Conservation (phyloP, 129 eudicot species). For the Centella asiatica region DNA sequence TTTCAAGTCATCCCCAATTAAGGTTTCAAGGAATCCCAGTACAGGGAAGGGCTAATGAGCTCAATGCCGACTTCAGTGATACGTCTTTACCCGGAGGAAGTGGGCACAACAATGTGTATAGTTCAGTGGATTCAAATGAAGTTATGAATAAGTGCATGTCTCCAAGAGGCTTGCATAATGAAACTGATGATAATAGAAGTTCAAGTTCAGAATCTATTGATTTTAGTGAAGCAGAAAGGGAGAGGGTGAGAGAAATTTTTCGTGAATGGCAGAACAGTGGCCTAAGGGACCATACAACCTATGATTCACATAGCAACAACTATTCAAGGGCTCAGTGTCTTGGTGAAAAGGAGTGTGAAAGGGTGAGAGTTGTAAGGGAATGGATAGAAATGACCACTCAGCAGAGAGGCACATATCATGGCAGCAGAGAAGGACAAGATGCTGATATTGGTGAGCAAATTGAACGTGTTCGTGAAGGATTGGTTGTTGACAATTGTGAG, state of each 20-base stretch:
- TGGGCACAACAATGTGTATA: conserved; percentile 19
- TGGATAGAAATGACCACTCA: conserved; percentile 53
- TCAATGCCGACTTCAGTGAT: conserved; percentile 8
- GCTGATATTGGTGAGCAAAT: conserved; percentile 39
- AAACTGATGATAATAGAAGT: conserved; percentile 37
- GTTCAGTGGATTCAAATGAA: conserved; percentile 31
- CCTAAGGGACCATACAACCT: conserved; percentile 15
- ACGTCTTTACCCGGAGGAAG: conserved; percentile 21
- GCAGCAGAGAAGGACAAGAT: conserved; percentile 34
- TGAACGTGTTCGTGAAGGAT: conserved; percentile 41
- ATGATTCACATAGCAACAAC: conserved; percentile 23
- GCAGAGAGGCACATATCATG: conserved; percentile 31
- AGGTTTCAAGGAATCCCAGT: conserved; percentile 6
- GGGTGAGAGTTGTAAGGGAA: conserved; percentile 57
- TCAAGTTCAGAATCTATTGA: conserved; percentile 41
- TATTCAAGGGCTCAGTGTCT: conserved; percentile 34
- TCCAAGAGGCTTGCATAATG: conserved; percentile 16
- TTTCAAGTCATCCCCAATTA: conserved; percentile 13
- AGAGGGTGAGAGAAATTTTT: conserved; percentile 69
- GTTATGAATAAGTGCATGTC: conserved; percentile 31
- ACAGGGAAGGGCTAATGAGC: conserved; percentile 23
- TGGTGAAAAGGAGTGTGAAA: conserved; percentile 48
- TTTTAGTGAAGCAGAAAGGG: conserved; percentile 49
- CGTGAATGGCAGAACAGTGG: conserved; percentile 70
- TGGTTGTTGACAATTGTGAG: conserved; percentile 21